phyloP scores from a whole-genome alignment of 1,284 basidiomycete species.

The Meripilus lineatus region DNA sequence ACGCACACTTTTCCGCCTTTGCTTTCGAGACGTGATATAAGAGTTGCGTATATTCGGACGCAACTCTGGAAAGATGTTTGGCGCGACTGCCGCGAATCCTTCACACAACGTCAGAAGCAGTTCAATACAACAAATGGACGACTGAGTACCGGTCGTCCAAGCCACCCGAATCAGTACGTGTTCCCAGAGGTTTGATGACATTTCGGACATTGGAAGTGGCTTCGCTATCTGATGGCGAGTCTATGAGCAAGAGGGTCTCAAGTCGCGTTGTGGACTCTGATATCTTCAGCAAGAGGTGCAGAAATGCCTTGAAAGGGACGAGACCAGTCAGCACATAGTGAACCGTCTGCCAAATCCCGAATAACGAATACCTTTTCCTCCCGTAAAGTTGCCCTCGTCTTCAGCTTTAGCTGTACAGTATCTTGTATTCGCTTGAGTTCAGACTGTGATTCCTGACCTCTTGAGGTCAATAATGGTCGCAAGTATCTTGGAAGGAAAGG shows the following conservation, averaged over 20 bases:
- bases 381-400: slow-evolving; percentile 66
- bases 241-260: slow-evolving; percentile 74
- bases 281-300: slow-evolving; percentile 83
- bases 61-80: slow-evolving; percentile 83
- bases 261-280: slow-evolving; percentile 83
- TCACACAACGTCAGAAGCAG: not conserved
- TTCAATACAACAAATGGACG: not conserved
- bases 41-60: slow-evolving; percentile 89
- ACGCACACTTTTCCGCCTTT: slow-evolving; percentile 65
- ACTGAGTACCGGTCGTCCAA: slow-evolving; percentile 34
- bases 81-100: slow-evolving; percentile 63
- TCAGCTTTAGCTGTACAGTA: slow-evolving; percentile 73
- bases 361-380: slow-evolving; percentile 68
- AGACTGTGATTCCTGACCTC: slow-evolving; percentile 52
- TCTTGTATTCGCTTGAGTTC: slow-evolving; percentile 66
- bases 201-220: slow-evolving; percentile 28
- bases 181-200: slow-evolving; percentile 26
- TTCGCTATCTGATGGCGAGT: slow-evolving; percentile 43
- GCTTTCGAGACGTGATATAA: slow-evolving; percentile 87
- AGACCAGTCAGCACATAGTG: slow-evolving; percentile 1
- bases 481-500: slow-evolving; percentile 1
- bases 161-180: not conserved
- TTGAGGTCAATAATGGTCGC: not conserved
- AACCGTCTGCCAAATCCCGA: slow-evolving; percentile 1
- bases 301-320: slow-evolving; percentile 49